Base-by-base conservation (phyloP, 2,329 filamentous ascomycete species). In the Xylariaceae sp. region DNA sequence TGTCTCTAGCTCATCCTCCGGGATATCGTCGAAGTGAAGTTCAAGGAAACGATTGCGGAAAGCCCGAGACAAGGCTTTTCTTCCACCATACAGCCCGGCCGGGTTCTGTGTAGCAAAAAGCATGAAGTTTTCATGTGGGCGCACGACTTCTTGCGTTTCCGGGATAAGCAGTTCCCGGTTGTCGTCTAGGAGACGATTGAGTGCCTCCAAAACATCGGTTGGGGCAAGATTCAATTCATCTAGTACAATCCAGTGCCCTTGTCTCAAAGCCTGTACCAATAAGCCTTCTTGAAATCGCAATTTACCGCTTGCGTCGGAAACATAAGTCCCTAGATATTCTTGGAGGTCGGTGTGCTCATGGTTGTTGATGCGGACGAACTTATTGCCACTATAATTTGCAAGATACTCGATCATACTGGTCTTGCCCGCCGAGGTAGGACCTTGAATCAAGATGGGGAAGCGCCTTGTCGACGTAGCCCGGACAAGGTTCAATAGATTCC, bases 391-490 rank as follows among this genome's bases (percentile, higher is more conserved):
- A 51, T 89, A 87, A 66, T 95, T 94, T n/a, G 95, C 92, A 36
- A 99, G 80, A 68, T 96, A 96, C 71, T 97, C 92, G 40, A 99
- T 95, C 94, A 99, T 99, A 71, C 92, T 97, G 0, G 94, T 99
- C 72, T 99, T 99, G 60, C 94, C 94, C 12, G 92, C 89, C 5
- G 95, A 99, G 0, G 94, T 99, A 12, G 95, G 94, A 3, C 94
- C 94, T 71, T 99, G 94, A 18, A 99, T 88, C 9, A 99, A 78
- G 46, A 99, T 89, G 0, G 94, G 95, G 68, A 96, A 99, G 46
- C 88, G 84, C 34, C 91, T 78, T 4, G 92, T 99, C 0, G 92
- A 97, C 15, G 91, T 91, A 2, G 94, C 95, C 65, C 95, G 83
- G 10, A 97, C 92, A 26, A 99, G 74, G 64, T 99, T 99, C 62